phyloP scores from a whole-genome alignment of 1,284 basidiomycete genomes.

The Rugosomyces carneus region DNA sequence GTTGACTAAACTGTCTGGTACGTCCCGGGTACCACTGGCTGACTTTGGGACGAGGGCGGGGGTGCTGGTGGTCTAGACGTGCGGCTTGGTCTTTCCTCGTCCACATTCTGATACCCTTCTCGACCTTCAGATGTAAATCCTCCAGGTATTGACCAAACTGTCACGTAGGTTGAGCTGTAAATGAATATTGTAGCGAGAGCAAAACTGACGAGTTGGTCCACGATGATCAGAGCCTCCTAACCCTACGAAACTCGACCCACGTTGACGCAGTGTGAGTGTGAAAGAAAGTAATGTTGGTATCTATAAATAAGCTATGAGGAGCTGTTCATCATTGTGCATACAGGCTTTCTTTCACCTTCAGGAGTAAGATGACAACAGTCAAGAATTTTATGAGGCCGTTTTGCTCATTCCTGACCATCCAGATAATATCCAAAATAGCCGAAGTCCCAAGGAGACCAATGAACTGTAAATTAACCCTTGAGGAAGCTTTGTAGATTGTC shows the following conservation, averaged over 20 bases:
- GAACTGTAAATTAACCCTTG: slow-evolving; percentile 58
- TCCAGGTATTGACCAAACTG: slow-evolving; percentile 85
- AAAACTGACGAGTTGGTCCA: slow-evolving; percentile 55
- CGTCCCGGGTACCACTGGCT: slow-evolving; percentile 32
- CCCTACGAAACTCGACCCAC: slow-evolving; percentile 56
- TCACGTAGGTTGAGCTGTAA: background rate
- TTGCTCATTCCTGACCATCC: slow-evolving; percentile 54
- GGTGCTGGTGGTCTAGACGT: slow-evolving; percentile 15
- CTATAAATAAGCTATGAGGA: slow-evolving; percentile 23
- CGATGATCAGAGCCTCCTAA: slow-evolving; percentile 49
- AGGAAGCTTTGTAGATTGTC: background rate
- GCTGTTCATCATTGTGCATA: background rate
- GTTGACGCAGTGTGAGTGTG: slow-evolving; percentile 48
- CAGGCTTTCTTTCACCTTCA: slow-evolving; percentile 53
- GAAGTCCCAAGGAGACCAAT: slow-evolving; percentile 56
- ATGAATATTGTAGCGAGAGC: background rate
- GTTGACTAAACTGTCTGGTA: slow-evolving; percentile 44
- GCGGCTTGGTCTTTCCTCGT: slow-evolving; percentile 45
- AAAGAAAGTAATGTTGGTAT: slow-evolving; percentile 60
- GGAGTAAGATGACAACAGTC: slow-evolving; percentile 51
- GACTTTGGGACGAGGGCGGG: slow-evolving; percentile 19
- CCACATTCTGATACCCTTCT: slow-evolving; percentile 70
- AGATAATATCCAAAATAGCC: slow-evolving; percentile 63
- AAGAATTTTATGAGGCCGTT: slow-evolving; percentile 50
- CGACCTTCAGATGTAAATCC: slow-evolving; percentile 58